Percentiles rank a stretch among this genome's conserved stretches.
phyloP scores from a whole-genome alignment of 2,329 filamentous ascomycete species.

The Balansia obtecta region DNA sequence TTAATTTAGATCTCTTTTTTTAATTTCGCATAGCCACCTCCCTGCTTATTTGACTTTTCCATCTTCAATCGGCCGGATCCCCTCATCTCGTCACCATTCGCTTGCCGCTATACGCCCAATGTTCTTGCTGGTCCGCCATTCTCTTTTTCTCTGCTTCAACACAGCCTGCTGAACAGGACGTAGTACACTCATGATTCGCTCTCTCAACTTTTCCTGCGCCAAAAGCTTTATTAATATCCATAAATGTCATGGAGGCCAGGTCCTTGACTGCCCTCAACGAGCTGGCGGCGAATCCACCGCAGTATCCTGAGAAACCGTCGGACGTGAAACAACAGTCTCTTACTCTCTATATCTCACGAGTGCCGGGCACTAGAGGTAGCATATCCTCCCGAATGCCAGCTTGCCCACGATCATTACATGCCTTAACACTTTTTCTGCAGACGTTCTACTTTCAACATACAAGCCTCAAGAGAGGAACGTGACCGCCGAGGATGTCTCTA shows the following conservation, averaged over 20 bases:
- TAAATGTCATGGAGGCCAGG: slow-evolving; percentile 53
- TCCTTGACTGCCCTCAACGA: slow-evolving; percentile 70
- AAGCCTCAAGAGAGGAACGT: slow-evolving; percentile 85
- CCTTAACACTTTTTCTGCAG: slow-evolving; percentile 29
- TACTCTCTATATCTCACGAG: slow-evolving; percentile 81
- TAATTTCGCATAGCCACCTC: no score
- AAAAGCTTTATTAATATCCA: no score
- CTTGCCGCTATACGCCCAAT: no score
- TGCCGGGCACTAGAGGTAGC: slow-evolving; percentile 79
- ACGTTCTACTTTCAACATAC: slow-evolving; percentile 82
- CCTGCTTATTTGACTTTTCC: no score
- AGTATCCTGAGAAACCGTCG: slow-evolving; percentile 68
- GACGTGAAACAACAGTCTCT: slow-evolving; percentile 58
- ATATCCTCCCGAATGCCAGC: neutral
- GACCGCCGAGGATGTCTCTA: slow-evolving; percentile 73
- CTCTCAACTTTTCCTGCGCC: no score
- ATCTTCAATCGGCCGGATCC: no score
- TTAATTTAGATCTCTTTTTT: no score
- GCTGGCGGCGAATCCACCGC: slow-evolving; percentile 75
- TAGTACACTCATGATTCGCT: no score
- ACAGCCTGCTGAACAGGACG: no score
- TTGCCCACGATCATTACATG: slow-evolving; percentile 5
- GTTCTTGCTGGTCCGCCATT: no score
- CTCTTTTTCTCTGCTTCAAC: no score
- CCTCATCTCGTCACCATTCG: no score